phyloP scores from a whole-genome alignment of 2,329 filamentous ascomycete species.

The Tolypocladium inflatum region DNA sequence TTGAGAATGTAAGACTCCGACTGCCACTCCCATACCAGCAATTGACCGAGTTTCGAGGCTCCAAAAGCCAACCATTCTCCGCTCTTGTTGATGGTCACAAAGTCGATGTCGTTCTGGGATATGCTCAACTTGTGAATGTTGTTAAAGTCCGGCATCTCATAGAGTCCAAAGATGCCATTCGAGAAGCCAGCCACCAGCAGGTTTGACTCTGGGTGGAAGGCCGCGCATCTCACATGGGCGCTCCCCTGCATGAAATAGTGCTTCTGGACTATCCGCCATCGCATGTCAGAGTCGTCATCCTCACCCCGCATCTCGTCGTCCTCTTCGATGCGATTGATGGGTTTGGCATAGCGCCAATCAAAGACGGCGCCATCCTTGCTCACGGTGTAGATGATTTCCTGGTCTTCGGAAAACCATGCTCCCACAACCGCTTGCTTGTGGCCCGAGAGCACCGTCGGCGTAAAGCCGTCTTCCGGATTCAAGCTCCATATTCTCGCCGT shows the following conservation, averaged over 20 bases:
- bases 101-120: constrained; percentile 93
- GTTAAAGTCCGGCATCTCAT: constrained; percentile 93
- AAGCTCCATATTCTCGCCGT: constrained; percentile 94
- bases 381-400: constrained; percentile 92
- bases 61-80: constrained; percentile 98
- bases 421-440: constrained; percentile 84
- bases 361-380: constrained; percentile 98
- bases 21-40: constrained; percentile 99
- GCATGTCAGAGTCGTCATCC: constrained; percentile 54
- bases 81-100: constrained; percentile 84
- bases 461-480: constrained; percentile 76
- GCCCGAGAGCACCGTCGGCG: constrained; percentile 79
- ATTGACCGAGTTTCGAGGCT: constrained; percentile 85
- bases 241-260: constrained; percentile 92
- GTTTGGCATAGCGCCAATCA: constrained; percentile 75
- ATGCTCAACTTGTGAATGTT: constrained; percentile 89
- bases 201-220: constrained; percentile 77
- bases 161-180: constrained; percentile 85
- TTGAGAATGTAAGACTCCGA: constrained; percentile 98
- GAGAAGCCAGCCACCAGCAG: constrained; percentile 96
- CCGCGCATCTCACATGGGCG: constrained; percentile 79
- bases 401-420: constrained; percentile 95
- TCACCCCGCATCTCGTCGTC: constrained; percentile 52
- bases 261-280: constrained; percentile 84
- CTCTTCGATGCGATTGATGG: constrained; percentile 42